Conservation (phyloP, 2,329 filamentous ascomycete species). For the Coniochaeta hoffmannii region DNA sequence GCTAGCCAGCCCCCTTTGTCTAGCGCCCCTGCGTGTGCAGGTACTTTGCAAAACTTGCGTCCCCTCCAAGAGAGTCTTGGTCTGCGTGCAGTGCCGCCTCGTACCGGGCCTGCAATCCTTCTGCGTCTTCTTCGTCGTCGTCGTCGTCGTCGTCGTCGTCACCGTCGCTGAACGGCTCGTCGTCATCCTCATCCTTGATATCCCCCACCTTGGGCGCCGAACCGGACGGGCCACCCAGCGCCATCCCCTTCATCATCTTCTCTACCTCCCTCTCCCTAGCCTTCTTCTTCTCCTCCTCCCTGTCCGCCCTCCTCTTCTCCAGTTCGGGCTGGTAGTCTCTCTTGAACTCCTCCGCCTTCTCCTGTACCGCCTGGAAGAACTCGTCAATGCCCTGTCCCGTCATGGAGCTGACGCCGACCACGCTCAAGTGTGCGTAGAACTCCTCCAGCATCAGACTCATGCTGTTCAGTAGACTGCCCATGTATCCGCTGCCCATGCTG, state of each 20-base stretch:
- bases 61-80: conserved; percentile 39
- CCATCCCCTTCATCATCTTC: conserved; percentile 93
- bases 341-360: conserved; percentile 83
- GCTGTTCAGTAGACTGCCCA: conserved; percentile 90
- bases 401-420: conserved; percentile 90
- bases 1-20: too few species aligned
- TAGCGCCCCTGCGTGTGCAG: conserved; percentile 36
- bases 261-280: conserved; percentile 74
- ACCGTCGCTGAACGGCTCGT: conserved; percentile 36
- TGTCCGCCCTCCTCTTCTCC: conserved; percentile 66
- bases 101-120: conserved; percentile 69
- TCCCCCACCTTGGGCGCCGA: conserved; percentile 14
- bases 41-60: conserved; percentile 58
- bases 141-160: conserved; percentile 52
- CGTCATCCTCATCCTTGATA: conserved; percentile 33
- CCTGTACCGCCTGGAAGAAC: conserved; percentile 83
- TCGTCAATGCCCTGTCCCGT: conserved; percentile 86
- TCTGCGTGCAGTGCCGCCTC: conserved; percentile 63
- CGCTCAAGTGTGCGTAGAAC: conserved; percentile 89
- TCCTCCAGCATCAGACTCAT: conserved; percentile 98
- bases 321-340: conserved; percentile 88
- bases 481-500: conserved; percentile 78
- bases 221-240: conserved; percentile 27
- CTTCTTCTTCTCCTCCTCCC: conserved; percentile 66
- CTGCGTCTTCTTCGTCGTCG: conserved; percentile 52